phyloP scores from a whole-genome alignment of 129 eudicot species.

The Tanacetum coccineum region DNA sequence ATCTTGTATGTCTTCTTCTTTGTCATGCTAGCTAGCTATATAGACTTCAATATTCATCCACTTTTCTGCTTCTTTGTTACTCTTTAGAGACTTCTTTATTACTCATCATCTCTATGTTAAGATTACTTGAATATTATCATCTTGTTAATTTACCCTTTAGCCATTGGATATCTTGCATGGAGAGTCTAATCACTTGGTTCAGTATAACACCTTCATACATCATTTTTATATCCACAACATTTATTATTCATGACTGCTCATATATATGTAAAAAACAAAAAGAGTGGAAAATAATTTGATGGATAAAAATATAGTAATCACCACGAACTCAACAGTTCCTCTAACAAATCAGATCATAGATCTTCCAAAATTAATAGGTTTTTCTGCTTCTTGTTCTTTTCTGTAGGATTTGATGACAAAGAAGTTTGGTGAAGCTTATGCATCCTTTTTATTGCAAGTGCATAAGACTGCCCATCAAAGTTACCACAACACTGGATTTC shows the following conservation, averaged over 20 bases:
- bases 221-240: background rate
- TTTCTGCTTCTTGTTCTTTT: background rate
- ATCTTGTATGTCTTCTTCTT: too few relatives aligned
- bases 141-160: background rate
- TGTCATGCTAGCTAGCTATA: too few relatives aligned
- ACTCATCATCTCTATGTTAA: too few relatives aligned
- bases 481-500: background rate
- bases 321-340: conserved; percentile 32
- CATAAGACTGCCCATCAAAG: conserved; percentile 36
- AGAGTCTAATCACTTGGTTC: background rate
- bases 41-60: too few relatives aligned
- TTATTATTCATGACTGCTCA: too few relatives aligned
- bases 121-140: background rate
- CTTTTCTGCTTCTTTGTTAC: too few relatives aligned
- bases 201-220: background rate
- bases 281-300: too few relatives aligned
- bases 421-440: conserved; percentile 18
- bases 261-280: too few relatives aligned
- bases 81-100: too few relatives aligned
- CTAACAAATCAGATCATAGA: conserved; percentile 28
- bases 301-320: conserved; percentile 1
- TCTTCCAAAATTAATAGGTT: background rate
- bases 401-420: background rate
- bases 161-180: background rate
- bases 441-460: conserved; percentile 37